Evolutionary conservation across 129 eudicot species (phyloP).

Genomic region (Logfia minima): DNA sequence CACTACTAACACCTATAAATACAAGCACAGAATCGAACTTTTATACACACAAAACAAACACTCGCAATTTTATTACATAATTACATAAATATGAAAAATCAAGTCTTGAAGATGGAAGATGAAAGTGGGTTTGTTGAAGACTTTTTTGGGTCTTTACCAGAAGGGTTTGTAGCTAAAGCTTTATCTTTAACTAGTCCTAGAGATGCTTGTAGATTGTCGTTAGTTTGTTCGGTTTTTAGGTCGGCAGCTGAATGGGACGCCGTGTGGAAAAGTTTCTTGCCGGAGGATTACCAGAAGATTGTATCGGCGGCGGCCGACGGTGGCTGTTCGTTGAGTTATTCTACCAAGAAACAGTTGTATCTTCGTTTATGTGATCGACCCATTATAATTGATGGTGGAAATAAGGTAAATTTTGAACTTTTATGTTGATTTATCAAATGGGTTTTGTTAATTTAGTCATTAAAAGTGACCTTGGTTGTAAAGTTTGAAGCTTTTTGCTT

Average conservation of each 20-base stretch:
- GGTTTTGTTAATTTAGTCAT: neutral
- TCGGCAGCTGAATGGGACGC: conserved; percentile 71
- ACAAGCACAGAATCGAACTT: neutral
- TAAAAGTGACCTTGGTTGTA: neutral
- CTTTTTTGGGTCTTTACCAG: conserved; percentile 49
- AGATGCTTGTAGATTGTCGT: conserved; percentile 53
- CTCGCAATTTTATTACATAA: neutral
- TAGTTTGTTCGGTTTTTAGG: conserved; percentile 48
- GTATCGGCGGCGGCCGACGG: conserved; percentile 18
- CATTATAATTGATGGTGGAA: conserved; percentile 54
- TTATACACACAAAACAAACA: neutral
- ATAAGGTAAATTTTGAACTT: conserved; percentile 41
- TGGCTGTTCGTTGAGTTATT: neutral
- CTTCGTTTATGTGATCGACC: conserved; percentile 52
- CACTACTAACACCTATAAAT: conserved; percentile 2
- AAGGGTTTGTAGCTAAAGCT: conserved; percentile 52
- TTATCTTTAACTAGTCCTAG: conserved; percentile 54
- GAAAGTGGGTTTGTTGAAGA: neutral
- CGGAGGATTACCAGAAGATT: conserved; percentile 42
- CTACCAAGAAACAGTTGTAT: conserved; percentile 51
- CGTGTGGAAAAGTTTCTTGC: conserved; percentile 73
- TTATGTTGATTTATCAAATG: neutral
- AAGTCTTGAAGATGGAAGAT: neutral
- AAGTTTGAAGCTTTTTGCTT: neutral
- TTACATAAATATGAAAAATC: neutral